Evolutionary conservation across 2,329 filamentous ascomycete species (phyloP).

Genomic region (Pyricularia sp.): DNA sequence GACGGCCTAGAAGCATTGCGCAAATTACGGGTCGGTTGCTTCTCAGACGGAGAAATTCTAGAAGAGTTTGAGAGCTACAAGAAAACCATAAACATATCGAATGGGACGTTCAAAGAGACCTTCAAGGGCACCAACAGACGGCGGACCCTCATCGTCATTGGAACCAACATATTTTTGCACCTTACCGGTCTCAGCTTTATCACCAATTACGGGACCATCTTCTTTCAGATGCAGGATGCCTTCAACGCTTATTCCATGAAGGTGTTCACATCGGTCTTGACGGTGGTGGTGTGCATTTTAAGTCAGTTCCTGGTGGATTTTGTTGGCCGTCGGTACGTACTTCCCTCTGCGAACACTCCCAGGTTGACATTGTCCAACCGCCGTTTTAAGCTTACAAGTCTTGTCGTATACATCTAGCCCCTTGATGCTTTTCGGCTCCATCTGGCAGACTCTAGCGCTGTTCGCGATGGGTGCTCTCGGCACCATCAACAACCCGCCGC

Average conservation of each 20-base stretch:
- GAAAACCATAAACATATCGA: constrained; percentile 5
- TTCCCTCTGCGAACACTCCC: background rate
- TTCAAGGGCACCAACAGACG: constrained; percentile 20
- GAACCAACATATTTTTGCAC: constrained; percentile 19
- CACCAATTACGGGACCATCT: constrained; percentile 18
- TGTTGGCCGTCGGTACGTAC: background rate
- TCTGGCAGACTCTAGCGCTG: constrained; percentile 8
- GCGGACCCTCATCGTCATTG: constrained; percentile 10
- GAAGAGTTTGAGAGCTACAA: constrained; percentile 1
- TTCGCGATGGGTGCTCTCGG: constrained; percentile 25
- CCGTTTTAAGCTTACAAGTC: background rate
- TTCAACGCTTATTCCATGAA: constrained; percentile 16
- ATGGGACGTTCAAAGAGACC: constrained; percentile 27
- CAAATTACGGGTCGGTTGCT: constrained; percentile 8
- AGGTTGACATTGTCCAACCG: background rate
- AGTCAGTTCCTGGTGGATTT: background rate
- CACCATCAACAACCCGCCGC: constrained; percentile 6
- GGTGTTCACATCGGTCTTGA: constrained; percentile 5
- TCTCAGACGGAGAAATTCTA: constrained; percentile 7
- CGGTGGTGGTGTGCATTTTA: background rate
- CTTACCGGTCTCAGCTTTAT: constrained; percentile 17
- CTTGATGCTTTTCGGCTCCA: background rate
- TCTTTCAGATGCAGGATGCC: constrained; percentile 15
- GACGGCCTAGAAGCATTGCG: constrained; percentile 4
- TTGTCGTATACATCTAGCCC: background rate